phyloP scores from a whole-genome alignment of 1,139 yeast species.

The Geotrichum histeridarum region DNA sequence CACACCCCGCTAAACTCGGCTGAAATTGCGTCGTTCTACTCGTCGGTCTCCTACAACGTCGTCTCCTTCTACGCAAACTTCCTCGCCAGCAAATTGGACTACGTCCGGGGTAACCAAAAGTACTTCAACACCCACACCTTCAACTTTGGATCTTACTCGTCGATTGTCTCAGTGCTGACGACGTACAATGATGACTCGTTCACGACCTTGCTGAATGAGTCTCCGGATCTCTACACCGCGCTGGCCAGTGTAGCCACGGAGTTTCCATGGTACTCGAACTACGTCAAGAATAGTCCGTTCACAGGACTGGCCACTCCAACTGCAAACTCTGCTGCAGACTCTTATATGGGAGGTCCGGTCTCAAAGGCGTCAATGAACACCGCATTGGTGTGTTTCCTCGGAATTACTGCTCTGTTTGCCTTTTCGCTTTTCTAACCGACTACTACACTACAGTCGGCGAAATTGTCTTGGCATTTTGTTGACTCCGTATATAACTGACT shows the following conservation, averaged over 20 bases:
- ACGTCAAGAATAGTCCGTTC: conserved; percentile 7
- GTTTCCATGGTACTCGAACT: conserved; percentile 19
- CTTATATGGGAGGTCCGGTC: conserved; percentile 1
- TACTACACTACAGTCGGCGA: no score
- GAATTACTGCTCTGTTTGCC: conserved; percentile 6
- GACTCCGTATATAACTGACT: no score
- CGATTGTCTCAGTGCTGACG: conserved; percentile 2
- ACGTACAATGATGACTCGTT: conserved; percentile 18
- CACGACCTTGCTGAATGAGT: conserved; percentile 8
- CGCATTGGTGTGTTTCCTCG: conserved; percentile 4
- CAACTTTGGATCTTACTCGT: neutral
- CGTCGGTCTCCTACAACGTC: conserved; percentile 11
- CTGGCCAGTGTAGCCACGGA: conserved; percentile 17
- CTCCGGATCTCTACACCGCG: conserved; percentile 11
- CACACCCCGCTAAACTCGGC: no score
- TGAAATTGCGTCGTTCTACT: neutral
- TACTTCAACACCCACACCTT: conserved; percentile 18
- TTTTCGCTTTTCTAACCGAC: conserved; percentile 1
- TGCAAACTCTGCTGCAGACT: conserved; percentile 4
- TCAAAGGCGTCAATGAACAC: conserved; percentile 9
- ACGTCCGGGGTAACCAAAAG: conserved; percentile 8
- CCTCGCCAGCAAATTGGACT: conserved; percentile 1
- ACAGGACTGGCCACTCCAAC: neutral
- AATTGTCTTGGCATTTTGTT: no score
- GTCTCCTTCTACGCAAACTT: conserved; percentile 14